These are phyloP conservation scores for Fusarium hainanense DNA, from an alignment of 2,329 filamentous ascomycete genomes.

Conservation along the genomic window DNA sequence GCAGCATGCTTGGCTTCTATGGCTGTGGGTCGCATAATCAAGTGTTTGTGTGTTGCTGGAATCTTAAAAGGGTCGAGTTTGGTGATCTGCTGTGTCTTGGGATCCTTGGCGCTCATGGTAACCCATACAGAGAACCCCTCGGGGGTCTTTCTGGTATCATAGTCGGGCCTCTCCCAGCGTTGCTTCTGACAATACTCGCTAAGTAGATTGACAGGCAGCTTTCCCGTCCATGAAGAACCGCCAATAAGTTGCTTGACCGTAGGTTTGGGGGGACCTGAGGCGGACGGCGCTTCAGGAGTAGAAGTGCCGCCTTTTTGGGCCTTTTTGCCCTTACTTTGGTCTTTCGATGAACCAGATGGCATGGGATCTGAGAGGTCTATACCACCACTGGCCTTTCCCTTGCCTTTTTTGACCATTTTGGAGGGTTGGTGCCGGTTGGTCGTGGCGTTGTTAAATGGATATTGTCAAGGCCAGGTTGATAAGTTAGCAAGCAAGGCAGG, in stretches of 20 bases:
- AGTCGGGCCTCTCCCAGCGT: constrained; percentile 94
- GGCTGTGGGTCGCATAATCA: constrained; percentile 80
- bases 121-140: constrained; percentile 85
- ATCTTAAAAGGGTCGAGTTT: constrained; percentile 85
- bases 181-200: constrained; percentile 96
- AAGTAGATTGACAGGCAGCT: constrained; percentile 91
- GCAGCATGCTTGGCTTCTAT: constrained; percentile 94
- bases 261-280: constrained; percentile 64
- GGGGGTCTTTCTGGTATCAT: constrained; percentile 79
- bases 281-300: constrained; percentile 49
- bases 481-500: background rate
- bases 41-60: constrained; percentile 78
- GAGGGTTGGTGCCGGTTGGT: constrained; percentile 1
- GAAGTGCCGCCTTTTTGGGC: constrained; percentile 47
- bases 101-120: constrained; percentile 78
- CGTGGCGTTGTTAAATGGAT: constrained; percentile 20
- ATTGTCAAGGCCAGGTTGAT: constrained; percentile 11
- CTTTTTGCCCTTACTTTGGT: constrained; percentile 56
- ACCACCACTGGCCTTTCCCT: constrained; percentile 56
- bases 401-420: constrained; percentile 65
- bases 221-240: constrained; percentile 96
- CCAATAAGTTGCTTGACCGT: constrained; percentile 86
- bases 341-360: constrained; percentile 56
- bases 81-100: constrained; percentile 82
- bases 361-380: constrained; percentile 48